Percentiles rank a stretch among this genome's conserved stretches.
These are phyloP conservation scores for Sinapis alba DNA, from an alignment of 441 rosid species.

Conservation along the genomic window DNA sequence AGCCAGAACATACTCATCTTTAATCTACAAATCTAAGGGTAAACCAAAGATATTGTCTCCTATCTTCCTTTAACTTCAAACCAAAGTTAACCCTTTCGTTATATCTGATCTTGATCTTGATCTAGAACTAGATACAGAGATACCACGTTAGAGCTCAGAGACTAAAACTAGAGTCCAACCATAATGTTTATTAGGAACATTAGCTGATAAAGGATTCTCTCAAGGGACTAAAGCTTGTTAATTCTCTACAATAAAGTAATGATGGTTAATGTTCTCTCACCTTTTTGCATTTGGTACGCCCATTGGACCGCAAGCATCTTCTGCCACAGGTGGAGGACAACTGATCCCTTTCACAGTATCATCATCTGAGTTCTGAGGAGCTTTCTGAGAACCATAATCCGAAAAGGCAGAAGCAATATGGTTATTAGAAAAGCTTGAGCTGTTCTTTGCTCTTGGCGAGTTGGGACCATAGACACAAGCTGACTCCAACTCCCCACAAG, in stretches of 20 bases:
- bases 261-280: slow-evolving; percentile 40
- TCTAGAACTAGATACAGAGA: slow-evolving; percentile 16
- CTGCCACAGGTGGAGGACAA: slow-evolving; percentile 33
- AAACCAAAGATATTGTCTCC: slow-evolving; percentile 10
- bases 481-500: slow-evolving; percentile 54
- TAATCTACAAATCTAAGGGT: slow-evolving; percentile 1
- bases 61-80: neutral
- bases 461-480: slow-evolving; percentile 76
- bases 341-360: slow-evolving; percentile 47
- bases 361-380: slow-evolving; percentile 47
- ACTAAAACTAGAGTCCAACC: slow-evolving; percentile 14
- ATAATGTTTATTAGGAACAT: neutral
- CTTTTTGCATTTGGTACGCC: slow-evolving; percentile 53
- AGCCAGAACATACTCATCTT: neutral
- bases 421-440: slow-evolving; percentile 49
- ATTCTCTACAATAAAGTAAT: neutral
- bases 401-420: slow-evolving; percentile 68
- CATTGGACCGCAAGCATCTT: slow-evolving; percentile 36
- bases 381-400: slow-evolving; percentile 52
- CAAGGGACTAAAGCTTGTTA: neutral
- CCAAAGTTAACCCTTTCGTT: neutral
- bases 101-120: neutral
- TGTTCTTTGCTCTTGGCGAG: slow-evolving; percentile 66
- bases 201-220: slow-evolving; percentile 5
- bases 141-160: neutral